A percentile compares a stretch with the other conserved stretches of the same genome.
These are phyloP conservation scores for Coemansia sp. DNA, from an alignment of 192 early-diverging fungal species.

Conservation along the genomic window DNA sequence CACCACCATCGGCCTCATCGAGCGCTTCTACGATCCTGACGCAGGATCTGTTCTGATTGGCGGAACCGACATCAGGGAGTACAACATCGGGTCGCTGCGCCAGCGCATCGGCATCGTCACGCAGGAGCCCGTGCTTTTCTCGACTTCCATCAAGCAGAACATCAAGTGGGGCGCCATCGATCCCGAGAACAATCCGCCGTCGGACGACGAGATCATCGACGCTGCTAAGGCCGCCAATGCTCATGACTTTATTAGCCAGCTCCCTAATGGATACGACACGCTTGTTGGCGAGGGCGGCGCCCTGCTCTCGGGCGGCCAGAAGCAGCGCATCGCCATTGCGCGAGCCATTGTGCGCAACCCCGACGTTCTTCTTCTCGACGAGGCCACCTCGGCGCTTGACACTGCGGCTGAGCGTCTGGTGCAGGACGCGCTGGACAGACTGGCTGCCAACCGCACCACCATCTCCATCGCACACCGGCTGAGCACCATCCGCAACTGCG, in stretches of 20 bases:
- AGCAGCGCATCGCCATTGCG: conserved; percentile 93
- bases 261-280: conserved; percentile 78
- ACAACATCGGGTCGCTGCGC: conserved; percentile 76
- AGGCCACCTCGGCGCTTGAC: conserved; percentile 85
- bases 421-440: conserved; percentile 76
- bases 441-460: conserved; percentile 73
- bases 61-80: conserved; percentile 70
- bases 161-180: conserved; percentile 67
- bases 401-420: conserved; percentile 75
- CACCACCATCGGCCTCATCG: conserved; percentile 77
- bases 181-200: conserved; percentile 54
- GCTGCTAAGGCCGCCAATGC: conserved; percentile 69
- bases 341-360: conserved; percentile 87
- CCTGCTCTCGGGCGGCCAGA: conserved; percentile 86
- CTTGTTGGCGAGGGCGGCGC: conserved; percentile 80
- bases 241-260: conserved; percentile 68
- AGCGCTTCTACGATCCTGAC: conserved; percentile 77
- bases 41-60: conserved; percentile 68
- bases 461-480: conserved; percentile 89
- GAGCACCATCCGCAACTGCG: conserved; percentile 83
- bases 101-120: conserved; percentile 81
- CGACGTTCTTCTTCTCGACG: conserved; percentile 78
- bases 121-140: conserved; percentile 90
- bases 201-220: conserved; percentile 68
- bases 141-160: conserved; percentile 74